Evolutionary conservation across 192 early-diverging fungal genomes (phyloP), one percentile per base, ranked within the genome.

Genomic region (Kappamyces sp.): DNA sequence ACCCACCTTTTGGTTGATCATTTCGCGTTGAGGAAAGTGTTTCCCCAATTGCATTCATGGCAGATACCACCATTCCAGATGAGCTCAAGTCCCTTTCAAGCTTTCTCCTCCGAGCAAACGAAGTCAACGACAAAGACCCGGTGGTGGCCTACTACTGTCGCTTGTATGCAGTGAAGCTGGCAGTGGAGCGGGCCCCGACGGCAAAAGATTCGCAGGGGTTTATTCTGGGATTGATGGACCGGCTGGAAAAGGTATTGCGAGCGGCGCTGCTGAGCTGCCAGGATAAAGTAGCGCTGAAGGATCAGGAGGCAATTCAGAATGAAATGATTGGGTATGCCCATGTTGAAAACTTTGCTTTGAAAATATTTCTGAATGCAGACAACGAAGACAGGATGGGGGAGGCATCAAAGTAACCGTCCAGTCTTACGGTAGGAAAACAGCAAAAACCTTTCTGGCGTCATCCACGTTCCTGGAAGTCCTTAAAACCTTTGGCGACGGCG

Each of bases 81-180:
- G 65, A 74, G 37, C 62, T 78, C 57, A 78, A 78, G 60, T 53
- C 49, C 59, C 81, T 98, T 32, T 65, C 67, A 5, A 82, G 87
- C 2, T 96, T 78, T 69, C 67, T 99, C 40, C 91, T 93, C 65
- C 80, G 94, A 12, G 83, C 84, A 0, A 77, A 83, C 6, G 94
- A 99, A 66, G 71, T 96, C 5, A 61, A 72, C 29, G 65, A 76
- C 7, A 78, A 83, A 37, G 94, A 99, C 45, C 93, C 96, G 6
- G 69, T 96, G 3, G 80, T 96, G 3, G 75, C 96, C 2, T 99
- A 99, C 64, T 99, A 92, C 66, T 88, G 96, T 92, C 78, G 81
- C 43, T 88, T 76, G 77, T 93, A 94, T 68, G 92, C 95, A 1
- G 89, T 79, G 5, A 85, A 86, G 43, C 75, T 86, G 6, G 90